Evolutionary conservation across 768 basidiomycete genomes (phyloP), one percentile per base, ranked within the genome.

Genomic region (Suillus subalutaceus): DNA sequence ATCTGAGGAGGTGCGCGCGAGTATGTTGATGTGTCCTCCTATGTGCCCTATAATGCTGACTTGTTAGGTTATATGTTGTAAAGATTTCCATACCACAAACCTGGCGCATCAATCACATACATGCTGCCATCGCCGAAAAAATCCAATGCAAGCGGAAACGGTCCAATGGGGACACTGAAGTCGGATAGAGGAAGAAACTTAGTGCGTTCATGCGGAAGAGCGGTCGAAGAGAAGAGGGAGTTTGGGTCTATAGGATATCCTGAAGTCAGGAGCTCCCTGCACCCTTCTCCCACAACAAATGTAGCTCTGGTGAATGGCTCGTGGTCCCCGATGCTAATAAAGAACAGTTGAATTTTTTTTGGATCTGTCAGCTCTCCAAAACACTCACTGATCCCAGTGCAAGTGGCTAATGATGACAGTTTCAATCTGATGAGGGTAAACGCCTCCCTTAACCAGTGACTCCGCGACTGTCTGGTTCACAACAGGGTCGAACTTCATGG

Each of bases 341-440:
- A 10, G 85, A 70, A 86, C 80, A 10, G 72, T 70, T 4, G 10
- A 72, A 26, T 26, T 81, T 23, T 1, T 83, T 83, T 37, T 85
- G 85, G 64, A 18, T 80, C 80, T n/a, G 62, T 69, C 32, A 86
- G 78, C 26, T 52, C 13, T 26, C 23, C 23, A 13, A 7, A 83
- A 83, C 48, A 83, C 82, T 7, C 43, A 71, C 67, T 77, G 74
- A 69, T 87, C 85, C 68, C 80, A 86, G 69, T 88, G 86, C 60
- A 81, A 69, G 70, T 87, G 86, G n/a, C 82, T 84, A 30, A 85
- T 63, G 35, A 81, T 78, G 40, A 86, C 77, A n/a, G 76, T 77
- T 35, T 79, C 69, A 65, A 88, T 77, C 20, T 83, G 78, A 13
- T 71, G 71, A 6, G 84, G 81, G 12, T 73, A 71, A 6, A 82